phyloP scores from a whole-genome alignment of 148 eudicot species.

The Camellia japonica region DNA sequence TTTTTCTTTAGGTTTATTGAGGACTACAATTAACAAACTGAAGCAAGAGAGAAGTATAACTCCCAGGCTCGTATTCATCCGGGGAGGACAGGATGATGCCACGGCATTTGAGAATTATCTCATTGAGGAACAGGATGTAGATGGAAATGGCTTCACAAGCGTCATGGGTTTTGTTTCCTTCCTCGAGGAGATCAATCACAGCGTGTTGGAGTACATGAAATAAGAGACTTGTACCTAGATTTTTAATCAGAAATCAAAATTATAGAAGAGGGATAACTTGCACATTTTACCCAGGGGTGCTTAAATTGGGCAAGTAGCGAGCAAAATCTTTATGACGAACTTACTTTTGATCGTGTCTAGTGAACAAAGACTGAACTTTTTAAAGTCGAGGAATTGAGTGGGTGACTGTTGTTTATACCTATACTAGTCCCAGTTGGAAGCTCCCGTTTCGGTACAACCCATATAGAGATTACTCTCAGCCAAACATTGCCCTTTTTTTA shows the following conservation, averaged over 20 bases:
- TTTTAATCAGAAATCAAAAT: background rate
- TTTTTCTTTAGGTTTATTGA: constrained; percentile 56
- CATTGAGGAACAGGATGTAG: constrained; percentile 96
- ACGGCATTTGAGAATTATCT: constrained; percentile 82
- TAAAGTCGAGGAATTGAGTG: background rate
- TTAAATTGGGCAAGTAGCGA: background rate
- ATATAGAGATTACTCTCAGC: background rate
- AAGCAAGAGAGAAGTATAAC: constrained; percentile 96
- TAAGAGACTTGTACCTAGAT: constrained; percentile 19
- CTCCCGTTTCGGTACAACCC: background rate
- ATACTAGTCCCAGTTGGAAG: background rate
- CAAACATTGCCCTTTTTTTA: background rate
- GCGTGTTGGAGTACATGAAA: constrained; percentile 71
- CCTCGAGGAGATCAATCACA: constrained; percentile 78
- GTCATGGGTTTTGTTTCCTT: constrained; percentile 93
- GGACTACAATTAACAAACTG: constrained; percentile 74
- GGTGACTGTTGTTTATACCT: background rate
- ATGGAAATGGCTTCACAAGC: constrained; percentile 76
- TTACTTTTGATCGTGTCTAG: background rate
- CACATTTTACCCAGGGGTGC: background rate
- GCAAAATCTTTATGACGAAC: background rate
- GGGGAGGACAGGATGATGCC: constrained; percentile 90
- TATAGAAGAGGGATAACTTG: background rate
- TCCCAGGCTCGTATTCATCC: constrained; percentile 78
- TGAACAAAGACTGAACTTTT: background rate